These are phyloP conservation scores for Ananas comosus DNA, from an alignment of 176 grass and related monocot genomes.

Conservation along the genomic window DNA sequence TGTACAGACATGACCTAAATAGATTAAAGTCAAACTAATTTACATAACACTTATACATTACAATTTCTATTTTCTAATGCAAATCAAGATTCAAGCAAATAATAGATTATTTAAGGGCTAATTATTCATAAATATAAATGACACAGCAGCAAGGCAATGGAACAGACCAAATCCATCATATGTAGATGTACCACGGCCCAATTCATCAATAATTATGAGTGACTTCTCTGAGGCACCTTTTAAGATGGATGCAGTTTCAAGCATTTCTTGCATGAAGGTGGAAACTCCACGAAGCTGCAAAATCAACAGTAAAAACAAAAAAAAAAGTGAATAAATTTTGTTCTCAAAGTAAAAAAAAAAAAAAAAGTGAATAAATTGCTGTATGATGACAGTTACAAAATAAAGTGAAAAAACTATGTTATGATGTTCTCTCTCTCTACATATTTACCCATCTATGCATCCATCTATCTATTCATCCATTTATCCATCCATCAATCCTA, in stretches of 20 bases:
- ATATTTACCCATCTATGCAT: too few species aligned
- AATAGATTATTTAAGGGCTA: slow-evolving; percentile 11
- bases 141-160: slow-evolving; percentile 3
- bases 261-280: slow-evolving; percentile 99
- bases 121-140: slow-evolving; percentile 2
- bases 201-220: slow-evolving; percentile 89
- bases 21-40: too few species aligned
- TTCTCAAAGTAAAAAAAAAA: neutral
- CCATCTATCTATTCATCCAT: too few species aligned
- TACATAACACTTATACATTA: too few species aligned
- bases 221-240: slow-evolving; percentile 93
- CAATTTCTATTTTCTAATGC: neutral
- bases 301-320: neutral
- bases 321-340: slow-evolving; percentile 3
- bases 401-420: too few species aligned
- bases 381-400: too few species aligned
- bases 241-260: slow-evolving; percentile 97
- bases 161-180: slow-evolving; percentile 97
- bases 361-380: neutral
- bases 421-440: too few species aligned
- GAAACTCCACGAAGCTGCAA: slow-evolving; percentile 87
- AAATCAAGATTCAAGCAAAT: neutral
- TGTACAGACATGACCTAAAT: too few species aligned
- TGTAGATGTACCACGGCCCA: slow-evolving; percentile 94
- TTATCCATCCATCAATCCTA: too few species aligned